phyloP scores from a whole-genome alignment of 2,329 filamentous ascomycete genomes.

The Hymenoscyphus occultus region DNA sequence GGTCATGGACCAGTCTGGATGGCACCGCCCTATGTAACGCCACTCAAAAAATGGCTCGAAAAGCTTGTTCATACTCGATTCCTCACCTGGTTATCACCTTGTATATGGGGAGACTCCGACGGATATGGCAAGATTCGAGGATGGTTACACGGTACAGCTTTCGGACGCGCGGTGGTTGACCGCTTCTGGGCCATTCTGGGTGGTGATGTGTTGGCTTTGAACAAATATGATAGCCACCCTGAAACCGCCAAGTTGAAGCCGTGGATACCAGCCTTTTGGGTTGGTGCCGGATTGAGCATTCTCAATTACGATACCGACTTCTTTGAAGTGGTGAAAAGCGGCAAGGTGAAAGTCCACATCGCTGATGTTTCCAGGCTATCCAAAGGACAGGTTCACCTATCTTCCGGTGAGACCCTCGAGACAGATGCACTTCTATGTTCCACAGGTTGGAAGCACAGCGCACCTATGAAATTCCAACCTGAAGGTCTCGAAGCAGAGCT shows the following conservation, averaged over 20 bases:
- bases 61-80: conserved; percentile 64
- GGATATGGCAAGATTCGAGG: conserved; percentile 53
- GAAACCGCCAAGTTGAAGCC: conserved; percentile 53
- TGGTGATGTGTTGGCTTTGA: conserved; percentile 52
- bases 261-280: conserved; percentile 50
- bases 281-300: conserved; percentile 55
- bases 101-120: conserved; percentile 65
- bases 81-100: conserved; percentile 72
- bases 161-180: conserved; percentile 55
- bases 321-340: conserved; percentile 52
- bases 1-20: conserved; percentile 60
- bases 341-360: conserved; percentile 51
- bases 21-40: conserved; percentile 60
- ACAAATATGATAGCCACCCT: conserved; percentile 52
- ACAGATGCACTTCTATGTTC: conserved; percentile 53
- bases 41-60: conserved; percentile 65
- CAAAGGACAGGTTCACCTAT: conserved; percentile 48
- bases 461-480: conserved; percentile 51
- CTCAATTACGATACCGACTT: conserved; percentile 58
- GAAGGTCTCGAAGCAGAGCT: conserved; percentile 45
- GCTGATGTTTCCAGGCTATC: conserved; percentile 49
- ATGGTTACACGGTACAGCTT: conserved; percentile 55
- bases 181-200: conserved; percentile 57
- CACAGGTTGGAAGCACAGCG: conserved; percentile 57
- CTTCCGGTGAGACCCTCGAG: conserved; percentile 45